Evolutionary conservation across 768 basidiomycete genomes (phyloP), one percentile per base, ranked within the genome.

Genomic region (Pulveroboletus frians): DNA sequence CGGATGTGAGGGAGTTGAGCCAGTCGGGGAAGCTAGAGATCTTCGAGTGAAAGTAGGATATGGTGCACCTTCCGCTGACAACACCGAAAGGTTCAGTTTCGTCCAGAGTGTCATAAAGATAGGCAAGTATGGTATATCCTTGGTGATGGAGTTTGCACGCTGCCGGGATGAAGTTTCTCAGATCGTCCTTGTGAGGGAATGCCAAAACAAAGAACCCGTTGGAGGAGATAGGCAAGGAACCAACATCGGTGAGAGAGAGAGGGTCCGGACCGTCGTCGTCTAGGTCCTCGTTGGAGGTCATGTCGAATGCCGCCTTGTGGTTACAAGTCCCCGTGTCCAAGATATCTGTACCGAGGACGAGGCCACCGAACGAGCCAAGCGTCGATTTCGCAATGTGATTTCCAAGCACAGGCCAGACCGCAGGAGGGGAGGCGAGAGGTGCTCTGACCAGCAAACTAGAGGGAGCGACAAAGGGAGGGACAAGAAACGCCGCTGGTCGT

Each of bases 381-480:
- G 60, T 61, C 27, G 58, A 64, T 46, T 39, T 65, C 53, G 67
- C 64, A 23, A 75, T 39, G 43, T 51, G 20, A 26, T 44, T 43
- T 34, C 63, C 54, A 39, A 63, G 35, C 20, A 44, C 35, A 29
- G 63, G 13, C 66, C 66, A 65, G 57, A 65, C 39, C 61, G 53
- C 29, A 55, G 58, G 17, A 15, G 51, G 37, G 20, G 54, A 46
- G 15, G 54, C 23, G 38, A 56, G 53, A 9, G 59, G 59, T 10
- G 68, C 38, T 3, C 27, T 14, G 6, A 47, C 50, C 14, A 73
- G 46, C 21, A 68, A 59, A 30, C 20, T 36, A 1, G 57, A 42
- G 9, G 76, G 76, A 27, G 78, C 54, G 6, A 83, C 68, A 52
- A 87, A 80, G 3, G 85, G 85, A 14, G 86, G 86, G 3, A 79